Evolutionary conservation across 2,329 filamentous ascomycete species (phyloP), one percentile per base, ranked within the genome.

Genomic region (Torrubiella hemipterigena): DNA sequence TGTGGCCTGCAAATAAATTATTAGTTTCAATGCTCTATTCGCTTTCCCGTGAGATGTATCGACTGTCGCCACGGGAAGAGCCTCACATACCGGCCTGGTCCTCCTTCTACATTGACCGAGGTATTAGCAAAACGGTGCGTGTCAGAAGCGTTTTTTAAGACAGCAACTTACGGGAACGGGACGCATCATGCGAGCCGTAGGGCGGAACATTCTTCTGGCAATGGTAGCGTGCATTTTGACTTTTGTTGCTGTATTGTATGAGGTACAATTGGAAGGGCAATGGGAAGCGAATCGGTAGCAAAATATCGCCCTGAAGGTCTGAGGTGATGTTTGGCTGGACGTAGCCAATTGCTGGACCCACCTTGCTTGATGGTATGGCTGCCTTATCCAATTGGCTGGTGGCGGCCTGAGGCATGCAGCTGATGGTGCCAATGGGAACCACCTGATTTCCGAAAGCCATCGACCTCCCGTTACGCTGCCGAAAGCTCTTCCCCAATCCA

Each of bases 191-290:
- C 72, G 71, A 56, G 61, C 60, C 43, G 74, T 75, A 44, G 73
- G 72, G 58, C 67, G 73, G 56, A 77, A 71, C 70, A 80, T 77
- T 51, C 71, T 67, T 51, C 84, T 59, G 52, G 69, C 62, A 48
- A 67, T 65, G 50, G 78, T 75, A 52, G 77, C 63, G 56, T 69
- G 72, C 77, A 82, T 81, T 38, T 57, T 69, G 63, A 36, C 22
- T n/a, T n/a, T n/a, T n/a, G n/a, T n/a, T n/a, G n/a, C n/a, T n/a
- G n/a, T n/a, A n/a, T n/a, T n/a, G n/a, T n/a, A n/a, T 44, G 47
- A 43, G 42, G 44, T 46, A 44, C 47, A 49, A 50, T 47, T 51
- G 48, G 41, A 48, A 49, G 46, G 41, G 38, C 44, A 42, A 42
- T 49, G 48, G 43, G 42, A 51, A 43, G 42, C 27, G 31, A 28